phyloP scores from a whole-genome alignment of 1,284 basidiomycete genomes.

The Malassezia nana region DNA sequence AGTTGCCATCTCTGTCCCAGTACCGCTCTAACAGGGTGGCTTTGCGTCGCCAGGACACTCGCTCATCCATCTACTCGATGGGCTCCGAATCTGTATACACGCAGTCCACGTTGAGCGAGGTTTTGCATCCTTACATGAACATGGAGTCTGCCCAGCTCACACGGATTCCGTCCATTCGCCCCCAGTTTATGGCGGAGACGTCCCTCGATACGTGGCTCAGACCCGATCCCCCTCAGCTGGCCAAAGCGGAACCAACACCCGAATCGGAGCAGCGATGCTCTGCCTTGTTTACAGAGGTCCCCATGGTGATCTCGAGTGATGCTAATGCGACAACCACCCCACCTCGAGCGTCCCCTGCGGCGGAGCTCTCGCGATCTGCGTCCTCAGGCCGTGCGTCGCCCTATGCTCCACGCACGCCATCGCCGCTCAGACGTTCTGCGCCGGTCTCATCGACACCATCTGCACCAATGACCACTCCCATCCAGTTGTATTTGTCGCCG shows the following conservation, averaged over 20 bases:
- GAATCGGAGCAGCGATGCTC: not conserved
- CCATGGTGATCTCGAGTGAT: not conserved
- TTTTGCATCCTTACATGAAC: not conserved
- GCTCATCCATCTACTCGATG: constrained; percentile 4
- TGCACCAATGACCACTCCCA: not conserved
- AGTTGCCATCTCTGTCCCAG: not conserved
- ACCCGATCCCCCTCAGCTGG: constrained; percentile 6
- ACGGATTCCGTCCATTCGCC: constrained; percentile 33
- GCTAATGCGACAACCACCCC: not conserved
- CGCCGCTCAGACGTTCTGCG: not conserved
- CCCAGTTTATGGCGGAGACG: constrained; percentile 35
- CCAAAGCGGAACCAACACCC: not conserved
- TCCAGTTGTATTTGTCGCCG: constrained; percentile 2
- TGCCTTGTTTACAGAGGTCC: constrained; percentile 4
- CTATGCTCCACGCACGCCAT: constrained; percentile 10
- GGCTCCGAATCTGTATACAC: constrained; percentile 7
- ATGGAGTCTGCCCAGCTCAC: not conserved
- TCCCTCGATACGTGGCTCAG: constrained; percentile 36
- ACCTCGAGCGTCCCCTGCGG: not conserved
- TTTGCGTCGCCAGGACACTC: constrained; percentile 3
- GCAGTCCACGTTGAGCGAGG: constrained; percentile 5
- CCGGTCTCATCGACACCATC: not conserved
- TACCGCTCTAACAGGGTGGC: not conserved
- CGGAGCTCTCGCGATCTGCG: not conserved
- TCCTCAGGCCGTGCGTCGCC: not conserved